Base-by-base conservation (phyloP, 169 alveolate genomes). In the Eimeria sp. region DNA sequence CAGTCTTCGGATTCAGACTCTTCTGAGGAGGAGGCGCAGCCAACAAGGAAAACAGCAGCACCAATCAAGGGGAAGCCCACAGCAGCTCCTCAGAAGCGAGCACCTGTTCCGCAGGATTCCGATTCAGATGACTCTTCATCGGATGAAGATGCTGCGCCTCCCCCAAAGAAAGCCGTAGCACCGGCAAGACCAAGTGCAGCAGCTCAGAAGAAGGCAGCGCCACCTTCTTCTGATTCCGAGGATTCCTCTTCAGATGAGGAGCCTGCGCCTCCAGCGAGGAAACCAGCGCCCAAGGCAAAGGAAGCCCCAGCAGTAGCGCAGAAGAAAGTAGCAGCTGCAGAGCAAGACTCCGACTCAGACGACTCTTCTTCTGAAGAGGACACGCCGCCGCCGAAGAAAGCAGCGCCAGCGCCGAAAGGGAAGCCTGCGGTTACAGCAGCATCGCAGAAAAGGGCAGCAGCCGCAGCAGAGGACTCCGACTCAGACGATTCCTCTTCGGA, bases 291-390 rank as follows among this genome's bases (percentile, higher is more conserved):
- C 3, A 86, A 86, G 45, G 93, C 76, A 7, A 86, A 86, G 93
- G 93, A 82, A 40, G 73, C 91, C 3, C 76, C 89, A 27, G 34
- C 93, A 14, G 63, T 47, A n/a, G 34, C 75, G 3, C 63, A 61
- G 80, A 57, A 49, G 80, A 86, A 86, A 61, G 80, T 45, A 57
- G 67, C 76, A 63, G 82, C 93, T 22, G 80, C 93, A 86, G 57
- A 25, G 1, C 27, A 86, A 49, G 70, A 86, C n/a, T 57, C 93
- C 13, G 93, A 86, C 13, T 86, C 93, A 3, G 82, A 86, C 27
- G 93, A 86, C 57, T 86, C 93, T 9, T 86, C 93, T 25, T 57
- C 76, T 40, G 93, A 86, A 43, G 93, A 86, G 2, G 88, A 78
- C 16, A 51, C 0, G 22, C 75, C 76, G 18, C 82, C 91, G 2